Base-by-base conservation (phyloP, 1,284 basidiomycete species). In the Rhodotorula sp. region DNA sequence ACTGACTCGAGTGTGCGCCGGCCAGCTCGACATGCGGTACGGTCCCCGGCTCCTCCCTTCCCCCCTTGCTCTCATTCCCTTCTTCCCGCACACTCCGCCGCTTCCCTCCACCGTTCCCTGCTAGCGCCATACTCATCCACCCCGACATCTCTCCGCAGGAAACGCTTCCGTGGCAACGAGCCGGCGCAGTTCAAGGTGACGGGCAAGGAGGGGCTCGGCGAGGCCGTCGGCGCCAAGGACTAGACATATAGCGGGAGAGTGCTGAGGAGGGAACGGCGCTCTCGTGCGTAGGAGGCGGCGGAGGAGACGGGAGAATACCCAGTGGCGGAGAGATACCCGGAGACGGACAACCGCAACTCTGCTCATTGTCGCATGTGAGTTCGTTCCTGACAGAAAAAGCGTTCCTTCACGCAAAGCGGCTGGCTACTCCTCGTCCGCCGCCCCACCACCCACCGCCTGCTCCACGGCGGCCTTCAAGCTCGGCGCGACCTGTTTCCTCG, bases 401-500 rank as follows among this genome's bases (percentile, higher is more conserved):
- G 19, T 44, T 19, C 44, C 39, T 4, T 17, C 15, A 12, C 44
- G 44, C 44, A 44, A n/a, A 44, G 44, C 44, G 15, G 10, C 48
- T 27, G n/a, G n/a, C 48, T 1, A 12, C 27, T 9, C 3, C 25
- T 9, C 25, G 25, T 50, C 12, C 25, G 25, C 25, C 27, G 37
- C 37, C 25, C 9, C 19, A 12, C 36, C 32, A 5, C 55, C 39
- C 6, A 46, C 39, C 12, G 66, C 66, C 15, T 41, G n/a, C 29
- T 51, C 25, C 4, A 75, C 78, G 44, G 85, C 82, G 0, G 46
- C 67, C 80, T 87, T 89, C 70, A 94, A 80, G 37, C 92, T 79
- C 9, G 94, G 94, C 34, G 92, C 92, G 9, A 89, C 88, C 72
- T 85, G 86, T 80, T 97, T 96, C 76, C 94, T 85, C 41, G 90